Base-by-base conservation (phyloP, 2,329 filamentous ascomycete genomes). In the Colletotrichum australisinense region DNA sequence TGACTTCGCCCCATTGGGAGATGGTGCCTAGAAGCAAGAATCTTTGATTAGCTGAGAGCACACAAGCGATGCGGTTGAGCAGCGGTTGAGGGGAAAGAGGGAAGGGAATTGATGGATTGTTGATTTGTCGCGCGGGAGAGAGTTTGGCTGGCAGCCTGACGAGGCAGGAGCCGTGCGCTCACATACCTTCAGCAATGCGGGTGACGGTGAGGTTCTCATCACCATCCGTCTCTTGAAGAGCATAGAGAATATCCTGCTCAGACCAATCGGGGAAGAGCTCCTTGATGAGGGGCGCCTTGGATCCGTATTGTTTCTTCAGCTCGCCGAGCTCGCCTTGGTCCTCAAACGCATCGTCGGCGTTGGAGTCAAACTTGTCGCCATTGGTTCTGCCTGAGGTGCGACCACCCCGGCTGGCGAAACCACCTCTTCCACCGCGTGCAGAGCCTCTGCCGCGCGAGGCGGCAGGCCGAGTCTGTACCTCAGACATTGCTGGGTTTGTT, bases 261-360 rank as follows among this genome's bases (percentile, higher is more conserved):
- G 95, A 96, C 97, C 96, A 98, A 84, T 95, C 93, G 73, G 94
- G 92, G 87, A 98, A 98, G 86, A 98, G 92, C 83, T 98, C 95
- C 86, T 94, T 95, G 82, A 99, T 92, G 79, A 93, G 91, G 75
- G 88, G 88, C 78, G 98, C 90, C 86, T 96, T 94, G 80, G 87
- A 87, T 80, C 93, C 90, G 82, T 97, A 97, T 83, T 94, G 92
- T 88, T 94, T 95, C 90, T 97, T 97, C 82, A 98, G 91, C 85
- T 97, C 92, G 81, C 93, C 94, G 77, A 98, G 90, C 84, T 98
- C 95, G 83, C 94, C 94, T 83, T 97, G 93, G 80, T 98, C 95
- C 78, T 92, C 89, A 77, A 89, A 86, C 77, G 86, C 87, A 79
- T 89, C 86, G 80, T 92, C 89, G 81, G 88, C 84, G 79, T 90